These are phyloP conservation scores for Rhypophila decipiens DNA, from an alignment of 495 filamentous ascomycete species.

Conservation along the genomic window DNA sequence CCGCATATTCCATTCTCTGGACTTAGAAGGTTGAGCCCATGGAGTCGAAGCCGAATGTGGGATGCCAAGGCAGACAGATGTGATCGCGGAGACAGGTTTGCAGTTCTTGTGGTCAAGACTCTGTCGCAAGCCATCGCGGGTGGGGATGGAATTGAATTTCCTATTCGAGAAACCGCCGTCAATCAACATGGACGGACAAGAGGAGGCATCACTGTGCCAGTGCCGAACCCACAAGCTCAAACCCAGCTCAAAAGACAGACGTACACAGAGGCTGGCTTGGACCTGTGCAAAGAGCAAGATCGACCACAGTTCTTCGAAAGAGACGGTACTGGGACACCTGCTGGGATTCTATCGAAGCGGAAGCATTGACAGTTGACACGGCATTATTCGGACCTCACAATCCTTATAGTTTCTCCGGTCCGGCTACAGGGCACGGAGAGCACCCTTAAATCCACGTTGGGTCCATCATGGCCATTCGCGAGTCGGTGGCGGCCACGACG, in stretches of 20 bases:
- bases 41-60: slow-evolving; percentile 53
- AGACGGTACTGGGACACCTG: slow-evolving; percentile 22
- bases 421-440: no score
- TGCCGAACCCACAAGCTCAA: slow-evolving; percentile 44
- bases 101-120: slow-evolving; percentile 47
- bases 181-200: slow-evolving; percentile 48
- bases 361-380: no score
- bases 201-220: slow-evolving; percentile 41
- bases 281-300: slow-evolving; percentile 16
- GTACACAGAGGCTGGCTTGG: slow-evolving; percentile 41
- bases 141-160: slow-evolving; percentile 46
- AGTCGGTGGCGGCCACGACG: slow-evolving; percentile 45
- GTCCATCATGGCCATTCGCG: slow-evolving; percentile 51
- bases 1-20: slow-evolving; percentile 15
- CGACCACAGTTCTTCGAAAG: slow-evolving; percentile 39
- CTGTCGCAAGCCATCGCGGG: slow-evolving; percentile 40
- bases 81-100: slow-evolving; percentile 53
- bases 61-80: slow-evolving; percentile 56
- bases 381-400: no score
- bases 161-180: slow-evolving; percentile 46
- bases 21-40: background rate
- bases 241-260: slow-evolving; percentile 39
- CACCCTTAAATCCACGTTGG: no score
- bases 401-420: slow-evolving; percentile 23
- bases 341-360: slow-evolving; percentile 8